phyloP scores from a whole-genome alignment of 2,329 filamentous ascomycete species.

The Phyllachora maydis region DNA sequence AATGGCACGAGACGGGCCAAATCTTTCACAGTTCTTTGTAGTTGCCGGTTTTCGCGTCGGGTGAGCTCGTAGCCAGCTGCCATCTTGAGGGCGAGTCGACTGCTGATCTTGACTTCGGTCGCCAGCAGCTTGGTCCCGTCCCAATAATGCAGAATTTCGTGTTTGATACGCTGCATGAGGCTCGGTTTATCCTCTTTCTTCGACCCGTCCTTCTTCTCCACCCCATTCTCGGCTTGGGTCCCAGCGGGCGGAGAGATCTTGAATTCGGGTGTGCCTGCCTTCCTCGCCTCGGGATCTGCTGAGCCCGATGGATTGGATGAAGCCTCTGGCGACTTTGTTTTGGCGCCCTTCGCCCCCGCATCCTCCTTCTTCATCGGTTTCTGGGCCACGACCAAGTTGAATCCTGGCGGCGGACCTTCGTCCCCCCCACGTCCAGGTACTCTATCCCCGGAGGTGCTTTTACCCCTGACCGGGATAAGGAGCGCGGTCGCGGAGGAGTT shows the following conservation, averaged over 20 bases:
- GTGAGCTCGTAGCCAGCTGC: slow-evolving; percentile 92
- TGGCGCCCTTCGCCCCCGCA: slow-evolving; percentile 12
- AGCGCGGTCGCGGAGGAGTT: slow-evolving; percentile 35
- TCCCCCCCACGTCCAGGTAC: slow-evolving; percentile 19
- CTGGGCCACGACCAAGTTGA: slow-evolving; percentile 78
- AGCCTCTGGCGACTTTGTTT: slow-evolving; percentile 12
- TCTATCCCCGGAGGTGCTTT: slow-evolving; percentile 33
- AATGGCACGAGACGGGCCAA: slow-evolving; percentile 84
- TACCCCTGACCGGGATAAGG: slow-evolving; percentile 30
- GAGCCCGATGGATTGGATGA: too few species aligned
- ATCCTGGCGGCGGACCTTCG: slow-evolving; percentile 63
- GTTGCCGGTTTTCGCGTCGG: slow-evolving; percentile 77
- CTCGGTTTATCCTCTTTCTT: slow-evolving; percentile 72
- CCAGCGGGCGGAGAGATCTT: too few species aligned
- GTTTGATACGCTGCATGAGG: slow-evolving; percentile 80
- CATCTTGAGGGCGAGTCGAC: slow-evolving; percentile 86
- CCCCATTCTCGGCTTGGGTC: slow-evolving; percentile 34
- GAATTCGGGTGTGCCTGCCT: too few species aligned
- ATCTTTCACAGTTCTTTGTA: slow-evolving; percentile 85
- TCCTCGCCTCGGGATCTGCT: slow-evolving; percentile 10
- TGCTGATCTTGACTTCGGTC: slow-evolving; percentile 84
- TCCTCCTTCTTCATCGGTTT: slow-evolving; percentile 50
- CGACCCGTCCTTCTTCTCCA: slow-evolving; percentile 35
- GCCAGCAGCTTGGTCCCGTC: slow-evolving; percentile 91
- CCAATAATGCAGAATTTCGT: slow-evolving; percentile 89